Evolutionary conservation across 2,329 filamentous ascomycete species (phyloP), one percentile per base, ranked within the genome.

Genomic region (Pseudocercospora crystallina): DNA sequence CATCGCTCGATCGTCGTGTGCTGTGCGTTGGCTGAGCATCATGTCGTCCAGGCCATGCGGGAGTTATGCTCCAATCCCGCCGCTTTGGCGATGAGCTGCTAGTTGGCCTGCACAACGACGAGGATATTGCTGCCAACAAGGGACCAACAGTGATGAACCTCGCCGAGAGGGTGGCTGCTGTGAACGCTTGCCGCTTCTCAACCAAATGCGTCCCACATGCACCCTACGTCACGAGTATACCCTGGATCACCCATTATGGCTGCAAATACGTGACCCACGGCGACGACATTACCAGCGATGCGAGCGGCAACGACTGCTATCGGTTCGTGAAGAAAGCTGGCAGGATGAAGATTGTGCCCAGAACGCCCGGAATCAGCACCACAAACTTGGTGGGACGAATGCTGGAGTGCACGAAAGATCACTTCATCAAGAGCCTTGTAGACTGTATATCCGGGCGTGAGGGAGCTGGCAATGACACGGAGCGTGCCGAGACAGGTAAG

Each of bases 361-460:
- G 94, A 57, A 97, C 94, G 2, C 94, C 94, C 0, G 91, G 90
- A 53, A 99, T 99, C 65, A 96, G 90, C 8, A 99, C 94, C 2
- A 99, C 94, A 3, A 94, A 99, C 68, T 81, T 99, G n/a, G 94
- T 99, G 20, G 94, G 94, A 14, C 86, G 94, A 64, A 99, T 99
- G 94, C 78, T 99, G 64, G 79, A 97, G 12, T 96, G 91, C 76
- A 97, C 92, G n/a, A 86, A 85, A 67, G 88, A 84, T 15, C 94
- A 99, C 73, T 96, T 96, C 67, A 92, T 97, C 69, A 86, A 84
- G 63, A 91, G 87, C 0, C 51, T 60, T 38, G 50, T 58, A 46
- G 60, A 62, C 35, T 64, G 61, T 34, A 54, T 65, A 13, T 53
- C 61, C 7, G 5, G 75, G 77, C 37, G 0, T 90, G 89, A 4